These are phyloP conservation scores for Candida ulmi DNA, from an alignment of 805 yeast species.

Conservation along the genomic window DNA sequence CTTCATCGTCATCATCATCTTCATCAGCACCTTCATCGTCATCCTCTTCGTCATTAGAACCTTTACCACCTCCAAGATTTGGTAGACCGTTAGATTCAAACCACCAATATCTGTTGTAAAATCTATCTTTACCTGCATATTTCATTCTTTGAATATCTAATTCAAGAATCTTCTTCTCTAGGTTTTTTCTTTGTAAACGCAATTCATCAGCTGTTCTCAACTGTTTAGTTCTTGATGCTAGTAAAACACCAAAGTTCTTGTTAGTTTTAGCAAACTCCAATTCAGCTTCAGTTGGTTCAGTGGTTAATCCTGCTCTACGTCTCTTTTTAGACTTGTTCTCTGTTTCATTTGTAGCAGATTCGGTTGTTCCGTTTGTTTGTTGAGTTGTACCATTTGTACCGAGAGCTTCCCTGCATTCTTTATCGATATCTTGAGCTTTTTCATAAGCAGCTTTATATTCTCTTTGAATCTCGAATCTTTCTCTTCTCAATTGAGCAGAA, in stretches of 20 bases:
- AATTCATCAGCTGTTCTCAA: conserved; percentile 36
- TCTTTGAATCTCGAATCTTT: conserved; percentile 57
- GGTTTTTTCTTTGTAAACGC: conserved; percentile 40
- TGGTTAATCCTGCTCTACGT: conserved; percentile 26
- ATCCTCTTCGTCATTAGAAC: conserved; percentile 20
- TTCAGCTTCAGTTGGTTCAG: conserved; percentile 38
- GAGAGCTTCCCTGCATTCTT: conserved; percentile 29
- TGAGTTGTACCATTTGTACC: conserved; percentile 21
- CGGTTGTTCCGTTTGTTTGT: conserved; percentile 10
- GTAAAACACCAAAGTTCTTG: conserved; percentile 36
- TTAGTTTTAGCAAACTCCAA: conserved; percentile 30
- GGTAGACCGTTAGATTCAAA: conserved; percentile 83
- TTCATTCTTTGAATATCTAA: conserved; percentile 73
- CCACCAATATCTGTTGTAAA: conserved; percentile 93
- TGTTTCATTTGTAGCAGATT: conserved; percentile 9
- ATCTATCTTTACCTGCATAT: conserved; percentile 75
- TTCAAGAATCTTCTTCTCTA: conserved; percentile 60
- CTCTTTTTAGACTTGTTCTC: conserved; percentile 19
- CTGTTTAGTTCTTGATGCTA: conserved; percentile 39
- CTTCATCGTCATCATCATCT: conserved; percentile 40
- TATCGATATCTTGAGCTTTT: conserved; percentile 39
- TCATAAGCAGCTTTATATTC: conserved; percentile 54
- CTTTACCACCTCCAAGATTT: conserved; percentile 33
- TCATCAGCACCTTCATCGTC: conserved; percentile 33
- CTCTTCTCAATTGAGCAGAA: conserved; percentile 55